Conservation (phyloP, 1,139 yeast species). For the Diutina pseudorugosa region DNA sequence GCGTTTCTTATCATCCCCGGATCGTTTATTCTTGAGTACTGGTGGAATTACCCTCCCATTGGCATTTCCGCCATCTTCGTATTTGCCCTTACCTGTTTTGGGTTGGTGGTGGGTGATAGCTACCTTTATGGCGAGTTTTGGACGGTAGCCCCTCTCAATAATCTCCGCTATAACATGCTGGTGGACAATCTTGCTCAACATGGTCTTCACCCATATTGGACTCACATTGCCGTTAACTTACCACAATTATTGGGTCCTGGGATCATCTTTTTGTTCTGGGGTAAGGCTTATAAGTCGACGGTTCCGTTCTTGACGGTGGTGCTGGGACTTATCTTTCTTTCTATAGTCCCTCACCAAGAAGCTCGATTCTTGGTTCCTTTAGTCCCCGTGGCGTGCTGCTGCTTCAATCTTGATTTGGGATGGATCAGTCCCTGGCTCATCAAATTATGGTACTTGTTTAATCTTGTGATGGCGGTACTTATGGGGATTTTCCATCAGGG, state of each 20-base stretch:
- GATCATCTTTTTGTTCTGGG: constrained; percentile 29
- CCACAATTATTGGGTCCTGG: constrained; percentile 82
- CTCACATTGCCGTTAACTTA: constrained; percentile 61
- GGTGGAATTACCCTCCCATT: constrained; percentile 16
- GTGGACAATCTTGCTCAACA: constrained; percentile 53
- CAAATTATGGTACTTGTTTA: constrained; percentile 54
- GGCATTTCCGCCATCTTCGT: constrained; percentile 16
- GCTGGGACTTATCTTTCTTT: constrained; percentile 51
- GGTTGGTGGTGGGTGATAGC: constrained; percentile 40
- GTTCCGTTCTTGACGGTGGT: constrained; percentile 46
- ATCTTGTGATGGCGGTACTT: constrained; percentile 41
- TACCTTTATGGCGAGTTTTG: constrained; percentile 11
- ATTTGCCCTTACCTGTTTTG: constrained; percentile 19
- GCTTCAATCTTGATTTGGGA: constrained; percentile 31
- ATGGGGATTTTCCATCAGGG: constrained; percentile 87
- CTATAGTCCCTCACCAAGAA: constrained; percentile 85
- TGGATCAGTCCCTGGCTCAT: constrained; percentile 7
- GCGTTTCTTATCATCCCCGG: constrained; percentile 61
- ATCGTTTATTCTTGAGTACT: constrained; percentile 24
- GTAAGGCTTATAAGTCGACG: constrained; percentile 25
- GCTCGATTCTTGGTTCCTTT: constrained; percentile 71
- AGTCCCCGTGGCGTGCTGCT: constrained; percentile 57
- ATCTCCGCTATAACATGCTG: constrained; percentile 55
- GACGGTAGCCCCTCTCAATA: constrained; percentile 67
- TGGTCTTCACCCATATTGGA: constrained; percentile 72